A percentile compares a stretch with the other conserved stretches of the same genome.
Conservation (phyloP, 1,139 yeast genomes). For the Zygoascus hellenicus region DNA sequence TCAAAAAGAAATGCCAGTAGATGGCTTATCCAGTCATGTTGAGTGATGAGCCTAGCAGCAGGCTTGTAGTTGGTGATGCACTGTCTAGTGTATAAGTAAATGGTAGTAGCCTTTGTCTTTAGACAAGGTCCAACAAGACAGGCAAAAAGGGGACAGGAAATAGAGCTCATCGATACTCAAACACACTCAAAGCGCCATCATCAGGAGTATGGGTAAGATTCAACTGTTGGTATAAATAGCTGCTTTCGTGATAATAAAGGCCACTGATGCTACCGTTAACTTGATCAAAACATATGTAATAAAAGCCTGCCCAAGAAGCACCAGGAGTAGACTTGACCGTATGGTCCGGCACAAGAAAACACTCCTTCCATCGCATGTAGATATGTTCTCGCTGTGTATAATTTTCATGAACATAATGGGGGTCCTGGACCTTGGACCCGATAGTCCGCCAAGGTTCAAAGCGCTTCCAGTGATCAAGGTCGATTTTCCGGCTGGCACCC, state of each 20-base stretch:
- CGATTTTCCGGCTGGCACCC: slow-evolving; percentile 64
- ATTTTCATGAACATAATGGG: slow-evolving; percentile 29
- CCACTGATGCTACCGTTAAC: slow-evolving; percentile 71
- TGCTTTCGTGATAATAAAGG: slow-evolving; percentile 68
- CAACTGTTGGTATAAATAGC: slow-evolving; percentile 71
- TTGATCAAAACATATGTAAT: slow-evolving; percentile 79
- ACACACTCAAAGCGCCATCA: slow-evolving; percentile 36
- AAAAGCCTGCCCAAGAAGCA: slow-evolving; percentile 90
- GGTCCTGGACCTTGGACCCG: slow-evolving; percentile 28
- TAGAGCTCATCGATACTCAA: slow-evolving; percentile 32
- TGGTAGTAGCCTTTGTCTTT: too few relatives aligned
- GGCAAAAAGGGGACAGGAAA: not conserved
- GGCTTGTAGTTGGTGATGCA: too few relatives aligned
- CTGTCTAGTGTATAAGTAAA: too few relatives aligned
- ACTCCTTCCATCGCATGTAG: slow-evolving; percentile 95
- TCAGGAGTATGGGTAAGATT: slow-evolving; percentile 45
- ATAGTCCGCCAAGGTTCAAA: slow-evolving; percentile 54
- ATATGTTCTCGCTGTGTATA: slow-evolving; percentile 44
- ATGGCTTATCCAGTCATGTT: too few relatives aligned
- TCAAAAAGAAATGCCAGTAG: too few relatives aligned
- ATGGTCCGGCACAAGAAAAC: slow-evolving; percentile 77
- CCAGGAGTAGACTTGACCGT: slow-evolving; percentile 51
- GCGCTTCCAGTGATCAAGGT: slow-evolving; percentile 81
- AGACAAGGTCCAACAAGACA: too few relatives aligned
- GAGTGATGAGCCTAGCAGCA: too few relatives aligned